Conservation (phyloP, 257 asterid genomes). For the Ligustrum vulgare region DNA sequence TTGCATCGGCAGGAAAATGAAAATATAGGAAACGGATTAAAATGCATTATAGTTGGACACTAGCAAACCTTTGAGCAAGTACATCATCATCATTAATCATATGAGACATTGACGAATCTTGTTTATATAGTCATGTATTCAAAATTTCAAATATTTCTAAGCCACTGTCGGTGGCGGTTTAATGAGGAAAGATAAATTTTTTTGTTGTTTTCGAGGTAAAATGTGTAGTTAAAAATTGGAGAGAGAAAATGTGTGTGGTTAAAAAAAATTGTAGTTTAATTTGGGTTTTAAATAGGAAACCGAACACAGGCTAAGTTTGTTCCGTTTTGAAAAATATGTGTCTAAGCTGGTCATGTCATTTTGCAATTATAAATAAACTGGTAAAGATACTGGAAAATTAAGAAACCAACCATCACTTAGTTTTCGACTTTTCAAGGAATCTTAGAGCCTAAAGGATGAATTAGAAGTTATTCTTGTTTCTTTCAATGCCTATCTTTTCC, state of each 20-base stretch:
- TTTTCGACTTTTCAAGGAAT: not conserved
- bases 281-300: no score
- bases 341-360: constrained; percentile 11
- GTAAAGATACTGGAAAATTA: not conserved
- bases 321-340: not conserved
- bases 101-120: not conserved
- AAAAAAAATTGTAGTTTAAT: no score
- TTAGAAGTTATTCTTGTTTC: not conserved
- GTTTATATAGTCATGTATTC: not conserved
- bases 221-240: no score
- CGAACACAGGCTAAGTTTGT: not conserved
- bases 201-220: no score
- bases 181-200: no score
- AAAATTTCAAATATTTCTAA: not conserved
- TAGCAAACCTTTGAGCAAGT: not conserved
- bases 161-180: no score
- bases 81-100: not conserved
- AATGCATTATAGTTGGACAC: not conserved
- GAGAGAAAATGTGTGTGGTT: no score
- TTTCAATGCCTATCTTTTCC: not conserved
- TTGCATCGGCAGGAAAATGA: constrained; percentile 19
- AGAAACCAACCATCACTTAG: not conserved
- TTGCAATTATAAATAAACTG: not conserved
- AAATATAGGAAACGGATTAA: constrained; percentile 14
- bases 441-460: not conserved